phyloP scores from a whole-genome alignment of 768 basidiomycete genomes.

The Brasilioporus rufonigricans region DNA sequence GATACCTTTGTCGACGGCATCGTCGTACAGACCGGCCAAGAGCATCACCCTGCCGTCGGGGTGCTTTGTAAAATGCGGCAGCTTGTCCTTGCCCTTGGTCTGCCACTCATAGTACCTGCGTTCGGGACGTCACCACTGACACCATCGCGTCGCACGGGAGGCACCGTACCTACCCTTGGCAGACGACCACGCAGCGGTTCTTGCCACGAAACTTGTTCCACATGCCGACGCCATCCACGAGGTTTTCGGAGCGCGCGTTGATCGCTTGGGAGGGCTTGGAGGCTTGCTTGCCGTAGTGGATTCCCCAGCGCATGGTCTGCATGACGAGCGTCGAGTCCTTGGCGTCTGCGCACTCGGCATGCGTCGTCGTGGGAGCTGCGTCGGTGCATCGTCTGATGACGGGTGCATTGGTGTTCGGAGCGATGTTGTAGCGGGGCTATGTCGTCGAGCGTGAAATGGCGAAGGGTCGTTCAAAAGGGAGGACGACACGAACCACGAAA shows the following conservation, averaged over 20 bases:
- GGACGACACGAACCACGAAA: conserved; percentile 43
- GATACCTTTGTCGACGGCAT: conserved; percentile 59
- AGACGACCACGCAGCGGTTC: conserved; percentile 83
- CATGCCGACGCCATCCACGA: conserved; percentile 73
- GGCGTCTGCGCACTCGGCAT: conserved; percentile 1
- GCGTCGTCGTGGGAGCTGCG: neutral
- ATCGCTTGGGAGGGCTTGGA: conserved; percentile 70
- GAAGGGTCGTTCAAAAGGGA: neutral
- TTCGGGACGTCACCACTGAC: neutral
- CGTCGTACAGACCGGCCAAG: conserved; percentile 87
- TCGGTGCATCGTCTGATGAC: conserved; percentile 54
- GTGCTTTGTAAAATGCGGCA: conserved; percentile 80
- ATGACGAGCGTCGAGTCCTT: conserved; percentile 41
- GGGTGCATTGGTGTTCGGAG: conserved; percentile 76
- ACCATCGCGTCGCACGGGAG: neutral
- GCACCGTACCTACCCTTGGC: conserved; percentile 56
- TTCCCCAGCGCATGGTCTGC: conserved; percentile 90
- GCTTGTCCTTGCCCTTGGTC: conserved; percentile 72
- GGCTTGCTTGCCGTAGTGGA: conserved; percentile 64
- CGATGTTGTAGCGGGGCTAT: conserved; percentile 72
- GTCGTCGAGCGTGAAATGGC: neutral
- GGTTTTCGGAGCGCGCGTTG: conserved; percentile 84
- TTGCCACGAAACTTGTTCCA: conserved; percentile 81
- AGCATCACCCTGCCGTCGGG: conserved; percentile 67
- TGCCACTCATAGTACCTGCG: conserved; percentile 93